phyloP scores from a whole-genome alignment of 2,329 filamentous ascomycete genomes.

The Torrubiellomyces zombiae region DNA sequence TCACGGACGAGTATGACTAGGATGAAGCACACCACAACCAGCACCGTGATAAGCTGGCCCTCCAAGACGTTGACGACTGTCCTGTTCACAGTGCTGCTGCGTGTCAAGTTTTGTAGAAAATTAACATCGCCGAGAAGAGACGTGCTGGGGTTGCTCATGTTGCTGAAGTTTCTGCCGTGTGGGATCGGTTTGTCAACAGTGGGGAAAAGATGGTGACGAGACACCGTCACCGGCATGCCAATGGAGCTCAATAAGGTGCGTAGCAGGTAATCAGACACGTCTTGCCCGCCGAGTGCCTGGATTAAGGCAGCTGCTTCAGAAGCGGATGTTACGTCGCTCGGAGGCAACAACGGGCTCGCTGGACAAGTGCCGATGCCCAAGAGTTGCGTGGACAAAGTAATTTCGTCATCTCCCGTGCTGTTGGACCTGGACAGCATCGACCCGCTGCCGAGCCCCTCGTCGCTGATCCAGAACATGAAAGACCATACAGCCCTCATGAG shows the following conservation, averaged over 20 bases:
- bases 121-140: constrained; percentile 40
- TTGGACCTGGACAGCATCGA: constrained; percentile 12
- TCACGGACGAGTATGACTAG: constrained; percentile 92
- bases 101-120: constrained; percentile 45
- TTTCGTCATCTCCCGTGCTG: constrained; percentile 9
- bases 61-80: constrained; percentile 71
- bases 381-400: constrained; percentile 13
- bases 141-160: too few species aligned
- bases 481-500: constrained; percentile 86
- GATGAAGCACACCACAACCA: constrained; percentile 88
- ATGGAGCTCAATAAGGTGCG: constrained; percentile 14
- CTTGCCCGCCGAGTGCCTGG: constrained; percentile 12
- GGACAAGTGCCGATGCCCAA: constrained; percentile 15
- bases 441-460: constrained; percentile 43
- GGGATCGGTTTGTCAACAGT: too few species aligned
- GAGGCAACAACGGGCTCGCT: constrained; percentile 16
- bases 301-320: constrained; percentile 15
- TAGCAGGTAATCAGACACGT: constrained; percentile 16
- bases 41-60: constrained; percentile 80
- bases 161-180: too few species aligned
- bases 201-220: too few species aligned
- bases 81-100: constrained; percentile 57
- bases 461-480: constrained; percentile 84
- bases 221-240: constrained; percentile 10
- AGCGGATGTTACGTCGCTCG: constrained; percentile 15